phyloP scores from a whole-genome alignment of 2,329 filamentous ascomycete genomes.

The Colletotrichum simmondsii region DNA sequence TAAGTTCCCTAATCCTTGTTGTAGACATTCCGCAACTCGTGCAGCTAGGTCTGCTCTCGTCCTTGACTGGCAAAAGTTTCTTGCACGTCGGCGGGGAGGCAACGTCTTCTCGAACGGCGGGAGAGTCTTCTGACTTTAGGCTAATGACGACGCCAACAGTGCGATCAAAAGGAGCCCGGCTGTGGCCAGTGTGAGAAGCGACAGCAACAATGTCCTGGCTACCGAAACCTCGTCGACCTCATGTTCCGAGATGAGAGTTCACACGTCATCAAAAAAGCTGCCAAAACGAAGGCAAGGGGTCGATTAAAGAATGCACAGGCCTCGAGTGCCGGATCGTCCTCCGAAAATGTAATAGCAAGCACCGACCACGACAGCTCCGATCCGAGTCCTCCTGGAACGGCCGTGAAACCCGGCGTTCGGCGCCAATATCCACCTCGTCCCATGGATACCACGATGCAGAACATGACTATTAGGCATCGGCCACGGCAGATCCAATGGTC shows the following conservation, averaged over 20 bases:
- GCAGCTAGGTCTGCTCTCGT: background rate
- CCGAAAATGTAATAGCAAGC: background rate
- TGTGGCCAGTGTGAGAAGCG: conserved; percentile 67
- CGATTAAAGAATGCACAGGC: conserved; percentile 38
- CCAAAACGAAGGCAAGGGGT: conserved; percentile 46
- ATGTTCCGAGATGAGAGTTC: conserved; percentile 69
- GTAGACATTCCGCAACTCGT: background rate
- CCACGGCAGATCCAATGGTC: conserved; percentile 3
- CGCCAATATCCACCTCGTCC: conserved; percentile 3
- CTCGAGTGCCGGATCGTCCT: conserved; percentile 13
- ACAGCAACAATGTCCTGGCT: conserved; percentile 63
- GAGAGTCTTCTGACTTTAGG: background rate
- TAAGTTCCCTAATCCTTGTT: conserved; percentile 46
- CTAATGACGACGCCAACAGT: conserved; percentile 48
- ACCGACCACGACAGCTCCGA: conserved; percentile 5
- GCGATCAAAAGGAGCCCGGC: conserved; percentile 61
- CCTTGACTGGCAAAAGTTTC: background rate
- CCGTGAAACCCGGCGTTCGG: background rate
- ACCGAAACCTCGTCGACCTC: conserved; percentile 64
- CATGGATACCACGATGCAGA: conserved; percentile 36
- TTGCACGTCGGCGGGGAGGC: background rate
- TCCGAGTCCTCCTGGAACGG: background rate
- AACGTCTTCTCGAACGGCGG: background rate
- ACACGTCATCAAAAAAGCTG: conserved; percentile 64
- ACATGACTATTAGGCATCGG: background rate